Base-by-base conservation (phyloP, 23 red algal genomes). In the Cyanidium caldarium region DNA sequence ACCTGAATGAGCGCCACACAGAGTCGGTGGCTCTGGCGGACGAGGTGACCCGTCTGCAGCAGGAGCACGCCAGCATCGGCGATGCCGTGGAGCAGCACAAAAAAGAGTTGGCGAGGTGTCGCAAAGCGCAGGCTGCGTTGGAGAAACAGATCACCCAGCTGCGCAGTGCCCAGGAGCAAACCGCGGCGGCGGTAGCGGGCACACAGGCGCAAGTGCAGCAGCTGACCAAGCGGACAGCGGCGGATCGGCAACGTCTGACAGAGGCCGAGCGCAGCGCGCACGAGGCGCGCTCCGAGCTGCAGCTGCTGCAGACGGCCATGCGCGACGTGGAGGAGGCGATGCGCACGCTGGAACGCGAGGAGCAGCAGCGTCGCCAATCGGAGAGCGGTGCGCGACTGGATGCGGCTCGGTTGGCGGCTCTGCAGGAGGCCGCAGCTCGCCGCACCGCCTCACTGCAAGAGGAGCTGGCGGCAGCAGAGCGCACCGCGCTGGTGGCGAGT, bases 361-460 rank as follows among this genome's bases (percentile, higher is more conserved):
- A n/a, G n/a, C n/a, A n/a, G n/a, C n/a, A n/a, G n/a, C n/a, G n/a
- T n/a, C n/a, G n/a, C n/a, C n/a, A n/a, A n/a, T n/a, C n/a, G n/a
- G n/a, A n/a, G n/a, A n/a, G n/a, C n/a, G n/a, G n/a, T n/a, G n/a
- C n/a, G n/a, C n/a, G n/a, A n/a, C n/a, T n/a, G n/a, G n/a, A n/a
- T n/a, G n/a, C n/a, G n/a, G n/a, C n/a, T n/a, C n/a, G n/a, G n/a
- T n/a, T n/a, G n/a, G n/a, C n/a, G n/a, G n/a, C n/a, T n/a, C n/a
- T n/a, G n/a, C n/a, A n/a, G 58, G 84, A 80, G 0, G 67, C 40
- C 1, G 84, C 76, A 1, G 75, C 65, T 1, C 46, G 68, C n/a
- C 71, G 72, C 68, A 82, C 84, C 37, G 57, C 84, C 23, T 66
- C 67, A 39, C 26, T 82, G 10, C 68, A 82, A 72, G 75, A 82